Evolutionary conservation across 257 asterid genomes (phyloP).

Genomic region (Paulownia fortunei): DNA sequence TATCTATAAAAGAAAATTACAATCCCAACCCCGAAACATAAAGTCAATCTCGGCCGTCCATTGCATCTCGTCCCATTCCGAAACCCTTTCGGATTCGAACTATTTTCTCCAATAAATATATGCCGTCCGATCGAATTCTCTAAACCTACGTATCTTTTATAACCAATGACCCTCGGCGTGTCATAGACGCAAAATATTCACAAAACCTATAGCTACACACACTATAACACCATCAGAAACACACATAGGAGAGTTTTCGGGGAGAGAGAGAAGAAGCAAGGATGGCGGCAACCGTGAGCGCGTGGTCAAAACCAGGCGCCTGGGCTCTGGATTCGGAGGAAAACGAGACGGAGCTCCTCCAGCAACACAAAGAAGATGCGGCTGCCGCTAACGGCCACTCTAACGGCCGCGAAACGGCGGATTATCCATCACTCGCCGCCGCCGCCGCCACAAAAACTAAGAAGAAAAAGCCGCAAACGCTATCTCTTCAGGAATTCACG

Average conservation of each 20-base stretch:
- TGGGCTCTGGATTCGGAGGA: slow-evolving; percentile 95
- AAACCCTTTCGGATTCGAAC: slow-evolving; percentile 23
- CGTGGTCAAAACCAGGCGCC: slow-evolving; percentile 93
- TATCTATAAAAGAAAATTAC: neutral
- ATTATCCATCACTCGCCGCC: slow-evolving; percentile 71
- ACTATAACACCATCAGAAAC: slow-evolving; percentile 29
- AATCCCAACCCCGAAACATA: neutral
- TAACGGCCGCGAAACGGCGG: slow-evolving; percentile 42
- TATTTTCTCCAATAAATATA: neutral
- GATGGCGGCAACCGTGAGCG: slow-evolving; percentile 91
- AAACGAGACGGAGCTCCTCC: slow-evolving; percentile 70
- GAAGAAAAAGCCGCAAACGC: slow-evolving; percentile 72
- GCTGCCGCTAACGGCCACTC: slow-evolving; percentile 33
- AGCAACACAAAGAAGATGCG: slow-evolving; percentile 46
- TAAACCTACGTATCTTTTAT: slow-evolving; percentile 8
- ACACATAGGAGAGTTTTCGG: neutral
- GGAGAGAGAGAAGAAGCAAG: slow-evolving; percentile 30
- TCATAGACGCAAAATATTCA: slow-evolving; percentile 43
- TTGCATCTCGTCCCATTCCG: neutral
- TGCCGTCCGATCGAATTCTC: slow-evolving; percentile 49
- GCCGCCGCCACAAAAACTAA: slow-evolving; percentile 67
- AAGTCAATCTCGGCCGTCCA: slow-evolving; percentile 39
- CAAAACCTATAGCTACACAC: slow-evolving; percentile 54
- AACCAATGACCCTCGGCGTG: slow-evolving; percentile 35
- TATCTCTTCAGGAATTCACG: slow-evolving; percentile 66